Conservation (phyloP, 345 rosid genomes). For the Anastatica hierochuntica region DNA sequence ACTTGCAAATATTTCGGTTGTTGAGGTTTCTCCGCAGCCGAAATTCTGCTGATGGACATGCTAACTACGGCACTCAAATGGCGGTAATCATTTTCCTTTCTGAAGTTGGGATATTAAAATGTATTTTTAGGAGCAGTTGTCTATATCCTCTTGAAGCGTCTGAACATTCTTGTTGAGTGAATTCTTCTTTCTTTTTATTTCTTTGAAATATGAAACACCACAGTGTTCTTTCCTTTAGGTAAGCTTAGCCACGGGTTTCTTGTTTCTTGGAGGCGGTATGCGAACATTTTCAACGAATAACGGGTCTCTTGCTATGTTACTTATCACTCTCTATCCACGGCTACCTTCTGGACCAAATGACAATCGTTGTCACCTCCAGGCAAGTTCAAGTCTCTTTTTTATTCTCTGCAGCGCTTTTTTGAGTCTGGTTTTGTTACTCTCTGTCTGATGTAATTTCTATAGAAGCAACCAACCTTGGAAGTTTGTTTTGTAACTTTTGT, state of each 20-base stretch:
- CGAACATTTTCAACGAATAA: slow-evolving; percentile 82
- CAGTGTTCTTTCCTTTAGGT: slow-evolving; percentile 40
- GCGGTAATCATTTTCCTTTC: no score
- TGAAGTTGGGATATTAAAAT: no score
- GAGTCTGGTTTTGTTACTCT: background rate
- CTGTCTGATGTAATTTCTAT: background rate
- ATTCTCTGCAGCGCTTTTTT: background rate
- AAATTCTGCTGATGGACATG: slow-evolving; percentile 74
- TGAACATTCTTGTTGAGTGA: background rate
- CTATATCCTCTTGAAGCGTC: no score
- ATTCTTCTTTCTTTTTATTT: background rate
- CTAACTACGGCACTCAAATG: slow-evolving; percentile 86
- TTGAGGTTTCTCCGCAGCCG: slow-evolving; percentile 76
- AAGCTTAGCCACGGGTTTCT: slow-evolving; percentile 86
- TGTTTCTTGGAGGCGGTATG: slow-evolving; percentile 97
- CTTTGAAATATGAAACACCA: slow-evolving; percentile 9
- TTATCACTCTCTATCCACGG: slow-evolving; percentile 84
- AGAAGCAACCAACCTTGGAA: slow-evolving; percentile 8
- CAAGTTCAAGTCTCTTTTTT: slow-evolving; percentile 16
- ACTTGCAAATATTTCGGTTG: slow-evolving; percentile 70
- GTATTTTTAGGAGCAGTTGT: no score
- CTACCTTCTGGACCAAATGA: slow-evolving; percentile 96
- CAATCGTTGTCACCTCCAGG: slow-evolving; percentile 99
- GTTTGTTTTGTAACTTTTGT: slow-evolving; percentile 12
- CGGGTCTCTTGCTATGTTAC: slow-evolving; percentile 74